phyloP scores from a whole-genome alignment of 2,329 filamentous ascomycete species.

The Xylaria sp. region DNA sequence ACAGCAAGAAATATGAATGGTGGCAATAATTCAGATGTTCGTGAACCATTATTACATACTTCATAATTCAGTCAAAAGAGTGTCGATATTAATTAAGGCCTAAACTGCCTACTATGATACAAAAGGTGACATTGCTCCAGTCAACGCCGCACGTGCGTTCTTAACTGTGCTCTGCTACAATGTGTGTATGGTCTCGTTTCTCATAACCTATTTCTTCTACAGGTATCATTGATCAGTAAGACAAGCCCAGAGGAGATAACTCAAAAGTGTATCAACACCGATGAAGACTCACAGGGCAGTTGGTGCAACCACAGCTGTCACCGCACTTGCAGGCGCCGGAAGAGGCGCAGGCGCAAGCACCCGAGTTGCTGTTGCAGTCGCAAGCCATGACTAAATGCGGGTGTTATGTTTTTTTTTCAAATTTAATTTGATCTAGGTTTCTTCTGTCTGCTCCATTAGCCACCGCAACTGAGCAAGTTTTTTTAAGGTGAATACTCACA shows the following conservation, averaged over 20 bases:
- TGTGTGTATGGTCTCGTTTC: not conserved
- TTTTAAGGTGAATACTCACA: slow-evolving; percentile 9
- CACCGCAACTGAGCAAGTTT: no score
- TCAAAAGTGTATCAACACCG: no score
- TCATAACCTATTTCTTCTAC: slow-evolving; percentile 18
- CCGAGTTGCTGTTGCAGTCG: slow-evolving; percentile 37
- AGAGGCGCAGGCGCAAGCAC: slow-evolving; percentile 36
- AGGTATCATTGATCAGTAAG: not conserved
- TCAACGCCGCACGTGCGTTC: not conserved
- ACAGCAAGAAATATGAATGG: no score
- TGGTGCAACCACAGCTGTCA: slow-evolving; percentile 38
- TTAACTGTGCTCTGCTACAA: not conserved
- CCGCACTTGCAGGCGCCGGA: slow-evolving; percentile 38
- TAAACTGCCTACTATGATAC: not conserved
- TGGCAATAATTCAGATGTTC: no score
- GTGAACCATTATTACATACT: no score
- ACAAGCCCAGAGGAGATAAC: not conserved
- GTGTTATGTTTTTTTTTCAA: slow-evolving; percentile 2
- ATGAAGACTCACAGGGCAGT: slow-evolving; percentile 37
- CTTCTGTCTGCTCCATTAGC: no score
- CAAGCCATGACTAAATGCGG: slow-evolving; percentile 35
- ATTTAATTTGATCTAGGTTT: no score
- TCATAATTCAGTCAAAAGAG: no score
- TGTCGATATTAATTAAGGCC: not conserved
- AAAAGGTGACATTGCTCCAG: not conserved